Evolutionary conservation across 1,284 basidiomycete genomes (phyloP).

Genomic region (Apiotrichum gracile): DNA sequence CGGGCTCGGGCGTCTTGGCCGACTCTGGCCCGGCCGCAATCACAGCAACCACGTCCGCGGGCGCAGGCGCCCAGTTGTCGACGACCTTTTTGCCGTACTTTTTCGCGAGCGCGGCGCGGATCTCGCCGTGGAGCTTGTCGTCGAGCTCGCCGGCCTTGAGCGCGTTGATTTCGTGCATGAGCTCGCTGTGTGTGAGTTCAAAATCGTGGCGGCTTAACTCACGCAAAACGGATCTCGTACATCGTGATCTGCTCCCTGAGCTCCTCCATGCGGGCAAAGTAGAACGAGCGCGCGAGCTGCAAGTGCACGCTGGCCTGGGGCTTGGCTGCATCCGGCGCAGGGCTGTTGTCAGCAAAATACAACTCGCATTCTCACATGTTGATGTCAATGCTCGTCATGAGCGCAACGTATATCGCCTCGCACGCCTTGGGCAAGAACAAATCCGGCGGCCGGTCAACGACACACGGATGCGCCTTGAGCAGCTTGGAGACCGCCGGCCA

Average conservation of each 20-base stretch:
- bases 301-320: slow-evolving; percentile 52
- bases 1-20: slow-evolving; percentile 6
- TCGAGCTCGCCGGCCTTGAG: slow-evolving; percentile 67
- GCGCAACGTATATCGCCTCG: slow-evolving; percentile 57
- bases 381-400: slow-evolving; percentile 63
- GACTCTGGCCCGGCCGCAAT: slow-evolving; percentile 22
- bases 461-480: slow-evolving; percentile 52
- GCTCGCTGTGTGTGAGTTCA: slow-evolving; percentile 2
- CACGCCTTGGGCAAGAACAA: slow-evolving; percentile 67
- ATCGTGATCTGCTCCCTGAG: slow-evolving; percentile 61
- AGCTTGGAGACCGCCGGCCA: slow-evolving; percentile 66
- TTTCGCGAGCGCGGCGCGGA: slow-evolving; percentile 38
- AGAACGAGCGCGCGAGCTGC: slow-evolving; percentile 66
- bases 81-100: slow-evolving; percentile 38
- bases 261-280: slow-evolving; percentile 62
- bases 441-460: slow-evolving; percentile 55
- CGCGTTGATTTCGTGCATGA: slow-evolving; percentile 52
- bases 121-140: slow-evolving; percentile 51
- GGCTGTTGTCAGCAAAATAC: slow-evolving; percentile 16
- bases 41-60: slow-evolving; percentile 26
- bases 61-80: slow-evolving; percentile 36
- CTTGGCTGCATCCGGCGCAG: slow-evolving; percentile 35
- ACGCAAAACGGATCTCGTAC: slow-evolving; percentile 53
- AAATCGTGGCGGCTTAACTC: too few species aligned
- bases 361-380: slow-evolving; percentile 54